Conservation (phyloP, 2,329 filamentous ascomycete genomes). For the Scytalidium lignicola region DNA sequence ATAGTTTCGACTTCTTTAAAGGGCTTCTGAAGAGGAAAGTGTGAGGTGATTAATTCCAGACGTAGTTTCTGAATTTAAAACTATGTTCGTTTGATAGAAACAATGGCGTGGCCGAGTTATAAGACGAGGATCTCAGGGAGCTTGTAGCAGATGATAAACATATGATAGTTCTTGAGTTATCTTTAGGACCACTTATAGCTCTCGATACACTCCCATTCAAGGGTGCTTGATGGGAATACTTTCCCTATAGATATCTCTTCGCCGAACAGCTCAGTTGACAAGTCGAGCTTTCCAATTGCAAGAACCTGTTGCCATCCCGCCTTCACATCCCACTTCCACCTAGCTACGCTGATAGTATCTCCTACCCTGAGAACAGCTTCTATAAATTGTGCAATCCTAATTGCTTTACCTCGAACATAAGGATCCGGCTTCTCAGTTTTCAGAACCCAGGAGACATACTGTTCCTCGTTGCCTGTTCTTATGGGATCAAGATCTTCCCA, state of each 20-base stretch:
- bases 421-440: slow-evolving; percentile 4
- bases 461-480: slow-evolving; percentile 1
- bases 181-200: background rate
- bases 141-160: too few relatives aligned
- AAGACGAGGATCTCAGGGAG: too few relatives aligned
- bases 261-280: background rate
- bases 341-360: slow-evolving; percentile 9
- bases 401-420: slow-evolving; percentile 12
- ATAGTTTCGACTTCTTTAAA: slow-evolving; percentile 96
- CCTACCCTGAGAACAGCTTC: slow-evolving; percentile 15
- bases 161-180: background rate
- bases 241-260: background rate
- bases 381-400: slow-evolving; percentile 15
- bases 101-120: too few relatives aligned
- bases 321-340: slow-evolving; percentile 14
- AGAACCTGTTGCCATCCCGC: slow-evolving; percentile 11
- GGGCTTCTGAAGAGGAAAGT: slow-evolving; percentile 76
- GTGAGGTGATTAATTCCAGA: slow-evolving; percentile 4
- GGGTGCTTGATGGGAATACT: background rate
- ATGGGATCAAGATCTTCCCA: slow-evolving; percentile 25
- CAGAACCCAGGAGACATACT: slow-evolving; percentile 15
- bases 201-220: background rate
- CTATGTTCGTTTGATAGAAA: too few relatives aligned
- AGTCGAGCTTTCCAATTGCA: background rate
- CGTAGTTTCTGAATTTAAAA: too few relatives aligned